phyloP scores from a whole-genome alignment of 805 yeast species.

The Gaillardinia entomophila region DNA sequence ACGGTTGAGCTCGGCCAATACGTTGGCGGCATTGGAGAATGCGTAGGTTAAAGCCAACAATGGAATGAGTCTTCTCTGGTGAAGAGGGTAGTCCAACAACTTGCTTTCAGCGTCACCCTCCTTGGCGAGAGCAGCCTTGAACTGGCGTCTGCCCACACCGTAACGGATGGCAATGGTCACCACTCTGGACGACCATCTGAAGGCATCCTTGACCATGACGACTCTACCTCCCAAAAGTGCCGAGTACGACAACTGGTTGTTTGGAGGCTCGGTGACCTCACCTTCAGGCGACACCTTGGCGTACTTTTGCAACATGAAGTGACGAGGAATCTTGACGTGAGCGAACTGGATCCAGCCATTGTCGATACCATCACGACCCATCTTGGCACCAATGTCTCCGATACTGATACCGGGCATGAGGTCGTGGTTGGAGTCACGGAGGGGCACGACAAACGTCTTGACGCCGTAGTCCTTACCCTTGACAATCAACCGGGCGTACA shows the following conservation, averaged over 20 bases:
- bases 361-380: constrained; percentile 95
- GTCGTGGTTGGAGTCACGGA: constrained; percentile 70
- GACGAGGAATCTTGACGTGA: constrained; percentile 77
- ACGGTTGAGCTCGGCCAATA: constrained; percentile 49
- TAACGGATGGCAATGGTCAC: constrained; percentile 82
- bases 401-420: constrained; percentile 73
- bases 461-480: constrained; percentile 87
- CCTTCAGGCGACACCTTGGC: constrained; percentile 66
- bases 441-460: constrained; percentile 85
- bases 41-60: constrained; percentile 74
- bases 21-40: constrained; percentile 63
- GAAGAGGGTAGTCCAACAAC: constrained; percentile 80
- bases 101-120: constrained; percentile 53
- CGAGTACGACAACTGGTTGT: constrained; percentile 84
- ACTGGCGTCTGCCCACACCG: constrained; percentile 87
- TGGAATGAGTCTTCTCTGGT: constrained; percentile 86
- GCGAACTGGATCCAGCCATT: constrained; percentile 96
- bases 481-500: constrained; percentile 77
- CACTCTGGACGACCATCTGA: constrained; percentile 72
- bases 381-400: constrained; percentile 92
- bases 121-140: constrained; percentile 37
- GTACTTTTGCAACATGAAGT: constrained; percentile 76
- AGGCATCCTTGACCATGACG: constrained; percentile 82
- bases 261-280: constrained; percentile 69
- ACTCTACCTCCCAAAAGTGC: constrained; percentile 88